A percentile compares a stretch with the other conserved stretches of the same genome.
These are phyloP conservation scores for Acanthamoeba culbertsoni DNA, from an alignment of 208 protist genomes.

Conservation along the genomic window DNA sequence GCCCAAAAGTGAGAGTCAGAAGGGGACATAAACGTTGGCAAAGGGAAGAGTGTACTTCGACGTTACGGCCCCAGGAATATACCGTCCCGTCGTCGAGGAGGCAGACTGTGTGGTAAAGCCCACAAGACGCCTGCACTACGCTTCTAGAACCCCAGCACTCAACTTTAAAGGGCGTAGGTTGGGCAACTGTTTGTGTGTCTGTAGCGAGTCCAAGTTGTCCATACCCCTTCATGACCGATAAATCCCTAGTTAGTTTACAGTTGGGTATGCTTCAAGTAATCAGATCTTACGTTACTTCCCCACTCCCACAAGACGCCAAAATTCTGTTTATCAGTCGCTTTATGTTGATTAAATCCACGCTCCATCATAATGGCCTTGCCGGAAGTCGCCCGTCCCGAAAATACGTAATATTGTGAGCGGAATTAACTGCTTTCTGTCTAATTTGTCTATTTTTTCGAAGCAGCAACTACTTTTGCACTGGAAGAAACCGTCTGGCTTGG, in stretches of 20 bases:
- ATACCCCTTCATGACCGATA: background rate
- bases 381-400: too few species aligned
- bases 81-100: background rate
- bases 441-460: too few species aligned
- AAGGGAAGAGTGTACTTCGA: background rate
- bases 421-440: too few species aligned
- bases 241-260: background rate
- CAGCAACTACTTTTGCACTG: too few species aligned
- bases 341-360: too few species aligned
- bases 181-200: background rate
- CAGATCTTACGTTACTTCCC: background rate
- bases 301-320: background rate
- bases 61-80: background rate
- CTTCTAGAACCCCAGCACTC: background rate
- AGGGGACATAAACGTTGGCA: background rate
- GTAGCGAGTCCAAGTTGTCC: background rate
- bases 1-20: background rate
- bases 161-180: background rate
- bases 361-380: too few species aligned
- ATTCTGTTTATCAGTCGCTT: background rate
- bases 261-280: background rate
- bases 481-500: too few species aligned
- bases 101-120: background rate
- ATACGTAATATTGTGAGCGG: too few species aligned
- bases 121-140: background rate